Evolutionary conservation across 1,284 basidiomycete genomes (phyloP).

Genomic region (Violaceomyces palustris): DNA sequence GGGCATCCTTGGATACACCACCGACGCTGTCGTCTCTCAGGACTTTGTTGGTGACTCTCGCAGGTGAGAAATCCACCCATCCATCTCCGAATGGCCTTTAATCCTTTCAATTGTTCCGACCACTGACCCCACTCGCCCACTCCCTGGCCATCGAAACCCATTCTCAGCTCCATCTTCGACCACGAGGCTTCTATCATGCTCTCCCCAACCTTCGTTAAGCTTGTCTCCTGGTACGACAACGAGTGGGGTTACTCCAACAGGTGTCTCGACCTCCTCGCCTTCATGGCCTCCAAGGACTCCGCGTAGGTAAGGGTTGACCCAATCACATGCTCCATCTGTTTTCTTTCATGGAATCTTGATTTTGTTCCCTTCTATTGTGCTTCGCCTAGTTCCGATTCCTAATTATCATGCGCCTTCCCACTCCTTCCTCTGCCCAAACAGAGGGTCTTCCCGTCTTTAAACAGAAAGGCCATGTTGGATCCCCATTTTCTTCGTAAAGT

Average conservation of each 20-base stretch:
- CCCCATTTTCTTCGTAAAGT: too few species aligned
- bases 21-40: conserved; percentile 82
- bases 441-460: too few species aligned
- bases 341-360: too few species aligned
- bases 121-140: too few species aligned
- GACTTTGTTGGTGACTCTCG: conserved; percentile 64
- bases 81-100: too few species aligned
- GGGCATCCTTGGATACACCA: conserved; percentile 91
- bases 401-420: too few species aligned
- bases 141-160: too few species aligned
- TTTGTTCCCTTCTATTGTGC: conserved; percentile 8
- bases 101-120: too few species aligned
- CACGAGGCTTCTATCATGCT: conserved; percentile 88
- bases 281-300: conserved; percentile 63
- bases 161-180: conserved; percentile 64
- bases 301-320: conserved; percentile 36
- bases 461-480: too few species aligned
- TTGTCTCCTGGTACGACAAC: conserved; percentile 77
- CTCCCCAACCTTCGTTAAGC: conserved; percentile 90
- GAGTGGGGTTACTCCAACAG: conserved; percentile 95
- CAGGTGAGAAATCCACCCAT: too few species aligned
- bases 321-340: not conserved
- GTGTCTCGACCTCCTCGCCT: conserved; percentile 83
- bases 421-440: too few species aligned
- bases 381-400: too few species aligned